A percentile compares a stretch with the other conserved stretches of the same genome.
Conservation (phyloP, 805 yeast genomes). For the Lachancea mirantina region DNA sequence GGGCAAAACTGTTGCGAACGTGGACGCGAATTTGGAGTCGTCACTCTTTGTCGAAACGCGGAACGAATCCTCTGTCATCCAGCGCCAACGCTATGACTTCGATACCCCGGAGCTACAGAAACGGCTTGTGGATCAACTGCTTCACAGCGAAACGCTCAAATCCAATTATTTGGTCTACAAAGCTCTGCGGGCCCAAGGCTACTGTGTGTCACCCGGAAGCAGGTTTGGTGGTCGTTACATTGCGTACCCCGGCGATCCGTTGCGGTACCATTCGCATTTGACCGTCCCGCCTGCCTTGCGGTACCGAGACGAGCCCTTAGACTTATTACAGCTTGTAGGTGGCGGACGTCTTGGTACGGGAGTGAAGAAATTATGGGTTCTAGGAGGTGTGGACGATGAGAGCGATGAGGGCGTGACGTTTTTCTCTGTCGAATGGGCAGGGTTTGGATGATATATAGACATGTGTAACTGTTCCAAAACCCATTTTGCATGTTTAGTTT, state of each 20-base stretch:
- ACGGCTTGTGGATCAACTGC: constrained; percentile 1
- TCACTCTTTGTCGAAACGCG: constrained; percentile 21
- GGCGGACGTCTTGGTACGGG: constrained; percentile 92
- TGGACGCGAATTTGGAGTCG: constrained; percentile 13
- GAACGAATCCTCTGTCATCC: constrained; percentile 10
- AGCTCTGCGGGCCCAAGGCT: constrained; percentile 33
- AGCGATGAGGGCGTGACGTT: constrained; percentile 32
- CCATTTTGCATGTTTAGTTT: too few relatives aligned
- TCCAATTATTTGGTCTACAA: constrained; percentile 33
- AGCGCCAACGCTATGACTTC: background rate
- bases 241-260: constrained; percentile 93
- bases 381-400: constrained; percentile 36
- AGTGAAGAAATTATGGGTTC: constrained; percentile 78
- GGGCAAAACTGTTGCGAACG: constrained; percentile 9
- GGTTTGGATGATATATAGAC: constrained; percentile 76
- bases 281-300: constrained; percentile 47
- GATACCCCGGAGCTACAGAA: constrained; percentile 2
- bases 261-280: constrained; percentile 81
- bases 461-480: too few relatives aligned
- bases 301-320: constrained; percentile 42
- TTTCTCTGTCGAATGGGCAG: constrained; percentile 93
- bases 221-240: constrained; percentile 86
- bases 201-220: constrained; percentile 70
- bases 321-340: constrained; percentile 53
- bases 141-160: constrained; percentile 7